Conservation (phyloP, 164 flowering plant species). For the Magnolia officinalis region DNA sequence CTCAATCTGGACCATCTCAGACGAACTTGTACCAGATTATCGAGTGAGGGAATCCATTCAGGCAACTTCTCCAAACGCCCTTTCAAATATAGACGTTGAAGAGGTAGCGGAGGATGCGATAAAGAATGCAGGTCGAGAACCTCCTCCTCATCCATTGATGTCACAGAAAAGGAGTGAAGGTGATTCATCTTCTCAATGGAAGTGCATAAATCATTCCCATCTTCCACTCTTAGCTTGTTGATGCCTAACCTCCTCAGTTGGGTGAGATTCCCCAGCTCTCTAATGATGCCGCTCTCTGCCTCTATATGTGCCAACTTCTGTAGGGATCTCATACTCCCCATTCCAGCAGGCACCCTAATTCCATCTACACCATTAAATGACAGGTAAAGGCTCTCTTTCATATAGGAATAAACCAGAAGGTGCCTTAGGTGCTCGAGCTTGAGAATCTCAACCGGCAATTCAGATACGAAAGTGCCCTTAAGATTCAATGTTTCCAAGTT, state of each 20-base stretch:
- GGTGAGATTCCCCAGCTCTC: constrained; percentile 7
- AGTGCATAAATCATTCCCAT: constrained; percentile 4
- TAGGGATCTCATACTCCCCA: constrained; percentile 1
- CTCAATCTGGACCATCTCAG: constrained; percentile 8
- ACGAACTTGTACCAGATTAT: neutral
- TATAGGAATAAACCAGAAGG: too few species aligned
- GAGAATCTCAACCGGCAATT: too few species aligned
- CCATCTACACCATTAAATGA: neutral
- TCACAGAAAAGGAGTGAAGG: neutral
- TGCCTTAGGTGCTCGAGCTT: too few species aligned
- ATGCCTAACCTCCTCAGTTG: constrained; percentile 11
- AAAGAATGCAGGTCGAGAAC: constrained; percentile 5
- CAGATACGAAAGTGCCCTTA: too few species aligned
- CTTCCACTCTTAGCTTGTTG: neutral
- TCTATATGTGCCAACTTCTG: constrained; percentile 11
- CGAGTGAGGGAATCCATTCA: neutral
- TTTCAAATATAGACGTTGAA: neutral
- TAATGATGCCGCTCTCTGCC: neutral
- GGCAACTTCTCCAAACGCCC: constrained; percentile 7
- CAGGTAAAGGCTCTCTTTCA: rapidly evolving
- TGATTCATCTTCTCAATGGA: constrained; percentile 5
- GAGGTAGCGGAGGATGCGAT: neutral
- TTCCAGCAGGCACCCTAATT: constrained; percentile 1
- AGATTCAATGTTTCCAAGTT: too few species aligned
- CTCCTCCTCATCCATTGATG: neutral